phyloP scores from a whole-genome alignment of 2,329 filamentous ascomycete genomes.

The Cordyceps pruinosa region DNA sequence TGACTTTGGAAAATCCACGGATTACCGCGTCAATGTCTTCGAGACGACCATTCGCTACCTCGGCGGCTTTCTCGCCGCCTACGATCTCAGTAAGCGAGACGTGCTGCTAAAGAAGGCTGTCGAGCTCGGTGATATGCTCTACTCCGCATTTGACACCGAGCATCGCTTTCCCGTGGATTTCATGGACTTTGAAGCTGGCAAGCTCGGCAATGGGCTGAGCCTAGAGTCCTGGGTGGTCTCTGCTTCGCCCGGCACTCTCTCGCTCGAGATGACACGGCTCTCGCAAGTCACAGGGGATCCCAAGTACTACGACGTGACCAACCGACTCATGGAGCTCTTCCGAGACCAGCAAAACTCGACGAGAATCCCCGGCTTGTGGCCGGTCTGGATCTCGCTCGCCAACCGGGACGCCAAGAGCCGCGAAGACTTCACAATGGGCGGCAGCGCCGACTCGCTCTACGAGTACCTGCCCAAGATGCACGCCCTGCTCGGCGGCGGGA shows the following conservation, averaged over 20 bases:
- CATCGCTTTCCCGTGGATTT: slow-evolving; percentile 56
- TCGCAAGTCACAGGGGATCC: slow-evolving; percentile 65
- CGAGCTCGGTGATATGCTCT: slow-evolving; percentile 57
- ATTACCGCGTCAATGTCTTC: slow-evolving; percentile 53
- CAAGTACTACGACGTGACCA: slow-evolving; percentile 68
- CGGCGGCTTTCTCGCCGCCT: slow-evolving; percentile 62
- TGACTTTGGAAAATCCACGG: slow-evolving; percentile 50
- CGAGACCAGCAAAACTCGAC: slow-evolving; percentile 59
- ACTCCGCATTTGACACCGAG: slow-evolving; percentile 60
- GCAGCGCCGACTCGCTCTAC: slow-evolving; percentile 35
- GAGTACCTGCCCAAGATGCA: slow-evolving; percentile 40
- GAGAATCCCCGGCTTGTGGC: slow-evolving; percentile 66
- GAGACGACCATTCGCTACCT: slow-evolving; percentile 68
- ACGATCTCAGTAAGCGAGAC: slow-evolving; percentile 54
- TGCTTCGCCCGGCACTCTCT: slow-evolving; percentile 55
- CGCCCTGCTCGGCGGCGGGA: slow-evolving; percentile 48
- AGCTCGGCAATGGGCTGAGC: slow-evolving; percentile 26
- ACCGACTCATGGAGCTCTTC: slow-evolving; percentile 60
- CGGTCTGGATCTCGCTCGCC: slow-evolving; percentile 53
- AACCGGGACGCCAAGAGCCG: slow-evolving; percentile 34
- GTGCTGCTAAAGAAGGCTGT: slow-evolving; percentile 54
- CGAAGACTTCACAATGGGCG: slow-evolving; percentile 30
- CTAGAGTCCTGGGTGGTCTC: slow-evolving; percentile 34
- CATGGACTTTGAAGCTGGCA: slow-evolving; percentile 36
- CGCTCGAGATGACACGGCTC: slow-evolving; percentile 65